These are phyloP conservation scores for Apiospora hydei DNA, from an alignment of 2,329 filamentous ascomycete species.

Conservation along the genomic window DNA sequence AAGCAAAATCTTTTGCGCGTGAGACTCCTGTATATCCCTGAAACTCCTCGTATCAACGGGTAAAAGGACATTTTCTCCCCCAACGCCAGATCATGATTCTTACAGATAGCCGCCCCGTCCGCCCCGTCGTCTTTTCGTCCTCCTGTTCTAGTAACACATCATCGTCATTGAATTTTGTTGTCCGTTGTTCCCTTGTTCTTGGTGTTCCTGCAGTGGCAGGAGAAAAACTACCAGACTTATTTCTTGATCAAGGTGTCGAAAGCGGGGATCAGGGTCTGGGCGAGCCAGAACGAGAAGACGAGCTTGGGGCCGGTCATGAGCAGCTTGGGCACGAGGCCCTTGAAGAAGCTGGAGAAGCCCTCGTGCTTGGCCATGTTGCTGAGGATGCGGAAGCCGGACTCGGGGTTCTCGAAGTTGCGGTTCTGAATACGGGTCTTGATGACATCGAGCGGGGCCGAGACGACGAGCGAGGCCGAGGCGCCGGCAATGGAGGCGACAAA, in stretches of 20 bases:
- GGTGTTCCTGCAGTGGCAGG: not conserved
- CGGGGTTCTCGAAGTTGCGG: constrained; percentile 97
- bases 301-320: constrained; percentile 99
- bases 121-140: constrained; percentile 8
- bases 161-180: constrained; percentile 6
- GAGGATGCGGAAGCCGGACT: constrained; percentile 91
- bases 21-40: constrained; percentile 18
- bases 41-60: constrained; percentile 12
- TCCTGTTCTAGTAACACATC: not conserved
- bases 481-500: constrained; percentile 96
- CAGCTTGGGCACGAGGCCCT: constrained; percentile 95
- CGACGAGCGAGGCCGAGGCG: constrained; percentile 91
- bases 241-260: constrained; percentile 67
- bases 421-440: constrained; percentile 99
- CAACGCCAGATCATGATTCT: constrained; percentile 29
- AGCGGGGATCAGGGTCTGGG: constrained; percentile 94
- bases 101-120: constrained; percentile 16
- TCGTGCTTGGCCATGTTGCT: constrained; percentile 93
- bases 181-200: constrained; percentile 22
- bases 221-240: constrained; percentile 31
- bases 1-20: constrained; percentile 15
- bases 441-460: constrained; percentile 95
- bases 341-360: constrained; percentile 90
- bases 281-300: constrained; percentile 99
- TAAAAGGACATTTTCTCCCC: constrained; percentile 19